phyloP scores from a whole-genome alignment of 2,329 filamentous ascomycete species.

The Neocucurbitaria cava region DNA sequence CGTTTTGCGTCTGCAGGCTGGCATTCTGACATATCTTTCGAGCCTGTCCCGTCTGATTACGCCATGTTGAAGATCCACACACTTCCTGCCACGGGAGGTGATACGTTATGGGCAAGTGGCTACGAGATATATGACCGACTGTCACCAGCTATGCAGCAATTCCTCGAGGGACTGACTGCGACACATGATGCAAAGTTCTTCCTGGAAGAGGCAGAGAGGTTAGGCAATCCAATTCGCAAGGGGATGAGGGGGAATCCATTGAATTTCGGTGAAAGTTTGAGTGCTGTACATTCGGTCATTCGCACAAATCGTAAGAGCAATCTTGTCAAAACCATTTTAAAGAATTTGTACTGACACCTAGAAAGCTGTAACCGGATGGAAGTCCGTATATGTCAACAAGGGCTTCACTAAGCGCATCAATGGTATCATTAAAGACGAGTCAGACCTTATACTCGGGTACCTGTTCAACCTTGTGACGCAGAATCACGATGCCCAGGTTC shows the following conservation, averaged over 20 bases:
- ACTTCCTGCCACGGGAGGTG: constrained; percentile 43
- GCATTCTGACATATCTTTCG: constrained; percentile 58
- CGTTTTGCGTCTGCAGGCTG: constrained; percentile 56
- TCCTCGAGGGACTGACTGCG: constrained; percentile 57
- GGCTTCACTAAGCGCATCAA: constrained; percentile 52
- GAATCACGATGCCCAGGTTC: constrained; percentile 61
- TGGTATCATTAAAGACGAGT: constrained; percentile 55
- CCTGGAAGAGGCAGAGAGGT: constrained; percentile 32
- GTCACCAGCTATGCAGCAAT: constrained; percentile 55
- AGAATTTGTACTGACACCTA: background rate
- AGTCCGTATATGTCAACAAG: constrained; percentile 50
- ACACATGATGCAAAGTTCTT: constrained; percentile 50
- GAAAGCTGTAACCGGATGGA: constrained; percentile 67
- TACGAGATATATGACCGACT: constrained; percentile 60
- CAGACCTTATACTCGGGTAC: constrained; percentile 52
- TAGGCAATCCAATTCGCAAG: constrained; percentile 38
- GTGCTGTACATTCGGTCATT: constrained; percentile 63
- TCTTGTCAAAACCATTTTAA: background rate
- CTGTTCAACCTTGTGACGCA: constrained; percentile 54
- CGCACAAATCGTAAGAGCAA: constrained; percentile 63
- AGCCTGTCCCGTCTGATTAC: constrained; percentile 51
- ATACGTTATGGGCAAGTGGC: constrained; percentile 48
- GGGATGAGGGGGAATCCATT: constrained; percentile 56
- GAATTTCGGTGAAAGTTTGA: constrained; percentile 61
- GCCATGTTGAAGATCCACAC: constrained; percentile 46